phyloP scores from a whole-genome alignment of 768 basidiomycete species.

The Boletus rufocinnamomeus region DNA sequence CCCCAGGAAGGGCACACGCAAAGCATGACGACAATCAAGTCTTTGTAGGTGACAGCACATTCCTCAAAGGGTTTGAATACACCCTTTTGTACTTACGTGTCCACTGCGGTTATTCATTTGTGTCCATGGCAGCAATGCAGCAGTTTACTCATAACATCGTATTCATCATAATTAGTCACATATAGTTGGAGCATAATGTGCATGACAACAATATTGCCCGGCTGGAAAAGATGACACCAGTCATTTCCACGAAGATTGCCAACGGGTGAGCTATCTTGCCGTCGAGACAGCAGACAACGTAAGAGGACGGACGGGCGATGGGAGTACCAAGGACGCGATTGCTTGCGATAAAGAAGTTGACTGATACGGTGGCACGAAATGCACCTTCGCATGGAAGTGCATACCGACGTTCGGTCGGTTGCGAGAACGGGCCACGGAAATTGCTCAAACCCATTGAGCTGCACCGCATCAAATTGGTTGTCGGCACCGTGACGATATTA shows the following conservation, averaged over 20 bases:
- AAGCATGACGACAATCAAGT: slow-evolving; percentile 8
- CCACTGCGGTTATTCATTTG: not conserved
- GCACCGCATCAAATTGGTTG: slow-evolving; percentile 6
- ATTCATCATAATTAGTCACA: slow-evolving; percentile 25
- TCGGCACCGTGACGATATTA: slow-evolving; percentile 37
- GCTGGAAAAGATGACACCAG: not conserved
- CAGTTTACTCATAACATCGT: slow-evolving; percentile 5
- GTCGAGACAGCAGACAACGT: slow-evolving; percentile 1
- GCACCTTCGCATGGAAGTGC: slow-evolving; percentile 12
- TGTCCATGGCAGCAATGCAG: slow-evolving; percentile 1
- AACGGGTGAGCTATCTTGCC: slow-evolving; percentile 8
- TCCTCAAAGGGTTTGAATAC: not conserved
- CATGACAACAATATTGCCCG: slow-evolving; percentile 20
- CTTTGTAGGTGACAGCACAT: not conserved
- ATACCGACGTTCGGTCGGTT: slow-evolving; percentile 12
- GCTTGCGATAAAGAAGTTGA: slow-evolving; percentile 20
- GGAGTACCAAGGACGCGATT: slow-evolving; percentile 10
- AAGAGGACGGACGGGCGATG: not conserved
- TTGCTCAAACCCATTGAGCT: slow-evolving; percentile 21
- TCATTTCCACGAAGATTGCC: slow-evolving; percentile 6
- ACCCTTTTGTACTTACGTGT: not conserved
- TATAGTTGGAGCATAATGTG: slow-evolving; percentile 26
- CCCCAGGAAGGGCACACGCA: slow-evolving; percentile 19
- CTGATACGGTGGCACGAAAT: slow-evolving; percentile 7
- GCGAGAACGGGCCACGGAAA: slow-evolving; percentile 2